Percentiles rank a stretch among this genome's conserved stretches.
Evolutionary conservation across 495 filamentous ascomycete genomes (phyloP).

Genomic region (Tuber brumale): DNA sequence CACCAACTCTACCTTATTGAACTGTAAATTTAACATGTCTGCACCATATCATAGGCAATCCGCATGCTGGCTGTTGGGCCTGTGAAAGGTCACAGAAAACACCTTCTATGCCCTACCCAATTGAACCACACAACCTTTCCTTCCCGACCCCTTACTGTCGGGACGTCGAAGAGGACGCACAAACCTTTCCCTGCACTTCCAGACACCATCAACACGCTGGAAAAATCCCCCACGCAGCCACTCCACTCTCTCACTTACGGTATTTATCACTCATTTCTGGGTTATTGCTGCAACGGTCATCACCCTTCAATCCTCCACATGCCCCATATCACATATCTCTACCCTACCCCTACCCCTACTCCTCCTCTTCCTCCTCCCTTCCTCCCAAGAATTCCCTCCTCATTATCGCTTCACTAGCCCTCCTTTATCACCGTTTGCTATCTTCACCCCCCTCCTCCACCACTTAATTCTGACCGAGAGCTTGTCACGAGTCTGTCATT

Average conservation of each 20-base stretch:
- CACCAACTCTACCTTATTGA: not conserved
- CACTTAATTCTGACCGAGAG: not conserved
- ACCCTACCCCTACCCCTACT: constrained; percentile 16
- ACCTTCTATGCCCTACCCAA: constrained; percentile 13
- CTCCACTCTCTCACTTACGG: constrained; percentile 10
- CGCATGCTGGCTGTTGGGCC: not conserved
- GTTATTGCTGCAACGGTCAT: constrained; percentile 6
- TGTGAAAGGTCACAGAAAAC: not conserved
- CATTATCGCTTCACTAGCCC: constrained; percentile 4
- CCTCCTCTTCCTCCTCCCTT: constrained; percentile 23
- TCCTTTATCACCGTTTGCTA: constrained; percentile 24
- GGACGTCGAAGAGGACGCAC: constrained; percentile 24
- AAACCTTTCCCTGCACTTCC: not conserved
- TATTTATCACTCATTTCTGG: constrained; percentile 10
- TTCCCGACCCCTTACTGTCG: constrained; percentile 11
- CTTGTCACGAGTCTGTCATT: not conserved
- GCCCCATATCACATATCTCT: constrained; percentile 21
- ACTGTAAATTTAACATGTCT: not conserved
- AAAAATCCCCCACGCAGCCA: not conserved
- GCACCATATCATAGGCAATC: not conserved
- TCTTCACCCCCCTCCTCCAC: constrained; percentile 3
- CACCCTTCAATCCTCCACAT: constrained; percentile 12
- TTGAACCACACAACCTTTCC: not conserved
- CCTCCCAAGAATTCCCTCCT: constrained; percentile 8
- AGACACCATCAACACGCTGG: not conserved